Evolutionary conservation across 257 asterid genomes (phyloP).

Genomic region (Solanum paucissectum): DNA sequence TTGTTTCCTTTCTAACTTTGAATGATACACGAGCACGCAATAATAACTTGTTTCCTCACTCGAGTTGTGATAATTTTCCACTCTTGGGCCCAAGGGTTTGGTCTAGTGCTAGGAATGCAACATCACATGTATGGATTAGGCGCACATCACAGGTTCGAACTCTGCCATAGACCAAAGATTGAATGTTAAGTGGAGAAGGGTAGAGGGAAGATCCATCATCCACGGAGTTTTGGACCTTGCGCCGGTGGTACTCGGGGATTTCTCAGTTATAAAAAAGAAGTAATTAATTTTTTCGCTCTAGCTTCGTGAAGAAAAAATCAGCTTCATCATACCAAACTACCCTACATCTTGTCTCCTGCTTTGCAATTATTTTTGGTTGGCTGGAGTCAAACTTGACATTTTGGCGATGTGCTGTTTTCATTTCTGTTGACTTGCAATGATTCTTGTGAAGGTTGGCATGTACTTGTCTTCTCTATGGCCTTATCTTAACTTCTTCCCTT

Average conservation of each 20-base stretch:
- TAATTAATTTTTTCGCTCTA: background rate
- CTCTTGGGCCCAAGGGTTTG: background rate
- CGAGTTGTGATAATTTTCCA: background rate
- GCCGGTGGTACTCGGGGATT: background rate
- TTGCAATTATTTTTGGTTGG: background rate
- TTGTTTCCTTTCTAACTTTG: background rate
- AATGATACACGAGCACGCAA: background rate
- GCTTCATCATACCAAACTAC: background rate
- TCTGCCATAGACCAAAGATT: background rate
- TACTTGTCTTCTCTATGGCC: background rate
- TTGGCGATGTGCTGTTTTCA: background rate
- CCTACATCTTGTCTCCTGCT: background rate
- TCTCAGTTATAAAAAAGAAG: background rate
- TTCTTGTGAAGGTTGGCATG: background rate
- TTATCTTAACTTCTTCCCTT: background rate
- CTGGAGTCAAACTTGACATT: background rate
- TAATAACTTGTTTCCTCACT: background rate
- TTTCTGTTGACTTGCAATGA: background rate
- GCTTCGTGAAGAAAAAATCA: background rate
- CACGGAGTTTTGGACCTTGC: background rate
- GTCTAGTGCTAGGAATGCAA: background rate
- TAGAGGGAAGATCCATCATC: background rate
- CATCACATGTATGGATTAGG: background rate
- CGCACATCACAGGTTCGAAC: background rate
- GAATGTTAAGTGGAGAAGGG: background rate